A percentile compares a stretch with the other conserved stretches of the same genome.
These are phyloP conservation scores for Trichophaea hybrida DNA, from an alignment of 2,329 filamentous ascomycete species.

Conservation along the genomic window DNA sequence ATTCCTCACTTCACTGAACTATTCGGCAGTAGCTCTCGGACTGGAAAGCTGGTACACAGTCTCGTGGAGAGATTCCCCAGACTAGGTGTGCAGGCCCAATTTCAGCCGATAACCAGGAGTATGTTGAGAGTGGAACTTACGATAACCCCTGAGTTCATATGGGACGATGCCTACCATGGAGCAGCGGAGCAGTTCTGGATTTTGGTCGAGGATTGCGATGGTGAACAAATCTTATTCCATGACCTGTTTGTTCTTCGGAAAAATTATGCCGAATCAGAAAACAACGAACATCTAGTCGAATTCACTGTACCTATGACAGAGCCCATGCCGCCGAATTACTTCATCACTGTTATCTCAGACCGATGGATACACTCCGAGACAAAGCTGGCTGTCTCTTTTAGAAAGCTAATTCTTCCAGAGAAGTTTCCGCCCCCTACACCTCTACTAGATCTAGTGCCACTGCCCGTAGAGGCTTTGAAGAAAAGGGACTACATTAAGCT, in stretches of 20 bases:
- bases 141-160: constrained; percentile 87
- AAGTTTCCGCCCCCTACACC: constrained; percentile 92
- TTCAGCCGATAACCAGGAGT: constrained; percentile 86
- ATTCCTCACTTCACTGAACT: constrained; percentile 43
- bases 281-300: constrained; percentile 87
- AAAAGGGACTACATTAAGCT: constrained; percentile 64
- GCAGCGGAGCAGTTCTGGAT: constrained; percentile 92
- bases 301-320: constrained; percentile 94
- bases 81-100: constrained; percentile 80
- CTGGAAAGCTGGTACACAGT: constrained; percentile 70
- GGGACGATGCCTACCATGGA: constrained; percentile 83
- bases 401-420: constrained; percentile 85
- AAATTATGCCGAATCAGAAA: constrained; percentile 71
- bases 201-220: constrained; percentile 90
- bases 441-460: constrained; percentile 76
- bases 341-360: constrained; percentile 86
- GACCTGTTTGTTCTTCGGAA: constrained; percentile 86
- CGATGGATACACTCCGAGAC: constrained; percentile 98
- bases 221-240: constrained; percentile 87
- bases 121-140: constrained; percentile 82
- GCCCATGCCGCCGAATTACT: constrained; percentile 97
- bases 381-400: constrained; percentile 81
- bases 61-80: constrained; percentile 87
- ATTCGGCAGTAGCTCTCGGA: constrained; percentile 29
- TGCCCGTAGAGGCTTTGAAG: constrained; percentile 81